Conservation (phyloP, 2,329 filamentous ascomycete species). For the Camillea tinctor region DNA sequence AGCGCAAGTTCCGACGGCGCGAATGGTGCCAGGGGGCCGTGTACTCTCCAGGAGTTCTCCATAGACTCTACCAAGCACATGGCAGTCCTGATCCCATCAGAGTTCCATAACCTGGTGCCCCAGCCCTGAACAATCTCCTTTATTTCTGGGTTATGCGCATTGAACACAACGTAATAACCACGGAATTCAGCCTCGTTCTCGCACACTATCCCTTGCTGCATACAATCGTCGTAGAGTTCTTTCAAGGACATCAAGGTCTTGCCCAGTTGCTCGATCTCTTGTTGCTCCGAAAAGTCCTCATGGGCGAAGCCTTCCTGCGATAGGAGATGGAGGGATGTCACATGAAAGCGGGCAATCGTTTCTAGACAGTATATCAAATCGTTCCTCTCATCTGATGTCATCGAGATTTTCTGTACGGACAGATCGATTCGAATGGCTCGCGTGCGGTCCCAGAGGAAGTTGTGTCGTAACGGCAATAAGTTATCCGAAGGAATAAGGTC, state of each 20-base stretch:
- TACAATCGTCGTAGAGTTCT: slow-evolving; percentile 65
- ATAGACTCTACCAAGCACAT: slow-evolving; percentile 59
- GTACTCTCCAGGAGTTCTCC: slow-evolving; percentile 56
- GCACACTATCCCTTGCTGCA: slow-evolving; percentile 55
- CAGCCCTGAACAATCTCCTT: slow-evolving; percentile 55
- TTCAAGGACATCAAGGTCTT: slow-evolving; percentile 65
- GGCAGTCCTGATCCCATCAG: slow-evolving; percentile 60
- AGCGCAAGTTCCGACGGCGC: slow-evolving; percentile 49
- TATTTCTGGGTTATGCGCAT: slow-evolving; percentile 58
- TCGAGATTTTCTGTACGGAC: slow-evolving; percentile 60
- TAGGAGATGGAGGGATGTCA: slow-evolving; percentile 62
- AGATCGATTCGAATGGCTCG: slow-evolving; percentile 67
- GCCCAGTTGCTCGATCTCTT: slow-evolving; percentile 66
- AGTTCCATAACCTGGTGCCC: slow-evolving; percentile 55
- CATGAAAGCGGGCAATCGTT: slow-evolving; percentile 66
- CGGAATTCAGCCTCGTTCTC: slow-evolving; percentile 65
- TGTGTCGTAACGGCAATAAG: slow-evolving; percentile 55
- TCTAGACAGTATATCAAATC: slow-evolving; percentile 64
- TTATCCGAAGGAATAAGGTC: slow-evolving; percentile 55
- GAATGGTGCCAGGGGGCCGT: slow-evolving; percentile 54
- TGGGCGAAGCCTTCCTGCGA: slow-evolving; percentile 54
- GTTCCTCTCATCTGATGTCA: slow-evolving; percentile 55
- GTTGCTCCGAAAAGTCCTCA: slow-evolving; percentile 64
- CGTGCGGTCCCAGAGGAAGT: slow-evolving; percentile 68
- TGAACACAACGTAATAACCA: slow-evolving; percentile 63